Base-by-base conservation (phyloP, 768 basidiomycete species). In the Imleria badia region DNA sequence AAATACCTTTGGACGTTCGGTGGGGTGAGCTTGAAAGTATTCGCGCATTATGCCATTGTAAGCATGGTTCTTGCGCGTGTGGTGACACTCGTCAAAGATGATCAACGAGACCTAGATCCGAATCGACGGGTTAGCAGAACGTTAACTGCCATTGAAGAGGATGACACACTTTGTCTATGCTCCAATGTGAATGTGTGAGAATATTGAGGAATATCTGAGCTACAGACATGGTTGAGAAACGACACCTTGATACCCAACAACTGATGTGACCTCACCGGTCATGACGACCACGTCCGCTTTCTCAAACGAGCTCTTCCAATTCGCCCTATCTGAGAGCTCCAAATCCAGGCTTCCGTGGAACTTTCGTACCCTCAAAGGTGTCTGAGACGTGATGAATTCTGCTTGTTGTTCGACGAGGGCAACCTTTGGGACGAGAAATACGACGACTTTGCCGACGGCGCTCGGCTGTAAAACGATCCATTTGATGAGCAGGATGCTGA, bases 351-450 rank as follows among this genome's bases (percentile, higher is more conserved):
- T 80, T 15, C 92, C 93, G 56, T 84, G 81, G 26, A 91, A 79
- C 62, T 85, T 85, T 29, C 78, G 72, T 20, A 93, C 85, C 36
- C 81, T 81, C 40, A 93, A 66, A 0, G 85, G 76, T 1, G 87
- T 87, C 57, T 89, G 78, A 56, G 79, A 74, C 13, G 76, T 64
- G 51, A 93, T 80, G 59, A 86, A 90, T 22, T 80, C 75, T 20
- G 79, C 82, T 65, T 94, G 91, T 66, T 95, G 94, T 59, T 88
- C 82, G 20, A 94, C 94, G 15, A 96, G 80, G 3, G 90, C 79
- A 5, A 93, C 91, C 60, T 87, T 87, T 0, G 94, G 94, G 3
- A 91, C 91, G 33, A 95, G 78, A 64, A 94, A 94, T 11, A 93
- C 78, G 59, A 86, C 78, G 44, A 81, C 78, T 68, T 89, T 90